Percentiles rank a stretch among this genome's conserved stretches.
These are phyloP conservation scores for Emydomyces testavorans DNA, from an alignment of 2,329 filamentous ascomycete species.

Conservation along the genomic window DNA sequence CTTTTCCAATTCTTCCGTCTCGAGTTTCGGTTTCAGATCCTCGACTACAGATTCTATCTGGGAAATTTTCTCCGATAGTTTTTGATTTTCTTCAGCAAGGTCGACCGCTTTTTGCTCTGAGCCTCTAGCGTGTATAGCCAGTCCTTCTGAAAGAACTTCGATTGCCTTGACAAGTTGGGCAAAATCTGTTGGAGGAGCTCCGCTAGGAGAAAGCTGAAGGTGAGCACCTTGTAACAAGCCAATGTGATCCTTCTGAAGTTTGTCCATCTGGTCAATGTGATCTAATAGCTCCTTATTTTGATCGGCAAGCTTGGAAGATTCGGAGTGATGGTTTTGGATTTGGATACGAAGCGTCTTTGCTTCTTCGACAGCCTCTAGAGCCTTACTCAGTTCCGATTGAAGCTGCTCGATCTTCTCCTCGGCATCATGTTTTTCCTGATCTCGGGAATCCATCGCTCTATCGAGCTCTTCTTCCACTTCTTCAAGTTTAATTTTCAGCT, in stretches of 20 bases:
- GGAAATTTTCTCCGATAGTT: slow-evolving; percentile 44
- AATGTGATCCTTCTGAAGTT: slow-evolving; percentile 43
- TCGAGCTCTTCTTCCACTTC: slow-evolving; percentile 90
- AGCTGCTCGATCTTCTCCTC: slow-evolving; percentile 59
- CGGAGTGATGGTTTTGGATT: slow-evolving; percentile 37
- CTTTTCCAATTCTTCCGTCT: slow-evolving; percentile 42
- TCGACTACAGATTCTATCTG: slow-evolving; percentile 50
- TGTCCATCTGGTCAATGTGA: slow-evolving; percentile 42
- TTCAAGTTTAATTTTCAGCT: slow-evolving; percentile 65
- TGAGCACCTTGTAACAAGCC: slow-evolving; percentile 49
- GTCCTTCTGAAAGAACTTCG: slow-evolving; percentile 45
- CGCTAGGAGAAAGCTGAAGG: slow-evolving; percentile 45
- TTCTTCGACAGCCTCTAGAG: slow-evolving; percentile 45
- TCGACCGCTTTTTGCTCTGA: slow-evolving; percentile 50
- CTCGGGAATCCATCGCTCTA: slow-evolving; percentile 65
- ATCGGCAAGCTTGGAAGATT: slow-evolving; percentile 19
- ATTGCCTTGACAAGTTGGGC: slow-evolving; percentile 50
- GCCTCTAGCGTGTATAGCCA: slow-evolving; percentile 49
- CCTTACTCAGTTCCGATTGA: slow-evolving; percentile 57
- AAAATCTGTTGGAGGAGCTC: slow-evolving; percentile 45
- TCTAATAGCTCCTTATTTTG: slow-evolving; percentile 41
- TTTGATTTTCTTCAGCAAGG: slow-evolving; percentile 53
- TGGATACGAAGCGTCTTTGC: slow-evolving; percentile 48
- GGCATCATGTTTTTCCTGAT: slow-evolving; percentile 63
- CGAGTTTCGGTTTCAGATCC: slow-evolving; percentile 42